Evolutionary conservation across 1,284 basidiomycete genomes (phyloP).

Genomic region (Agroathelia rolfsii): DNA sequence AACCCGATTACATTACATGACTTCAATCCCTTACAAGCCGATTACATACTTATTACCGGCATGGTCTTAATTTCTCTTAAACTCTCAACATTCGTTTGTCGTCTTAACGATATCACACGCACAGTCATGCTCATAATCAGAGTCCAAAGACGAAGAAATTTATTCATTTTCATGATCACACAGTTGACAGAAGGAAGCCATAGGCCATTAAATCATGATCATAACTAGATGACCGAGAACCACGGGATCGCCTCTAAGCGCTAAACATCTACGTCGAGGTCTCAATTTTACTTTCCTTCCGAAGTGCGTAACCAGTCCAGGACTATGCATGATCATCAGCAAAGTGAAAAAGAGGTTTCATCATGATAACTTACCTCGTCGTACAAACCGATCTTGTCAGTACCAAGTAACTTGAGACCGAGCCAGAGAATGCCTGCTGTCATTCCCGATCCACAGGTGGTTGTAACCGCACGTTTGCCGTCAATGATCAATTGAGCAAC

Average conservation of each 20-base stretch:
- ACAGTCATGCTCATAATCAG: constrained; percentile 12
- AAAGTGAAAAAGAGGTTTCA: constrained; percentile 6
- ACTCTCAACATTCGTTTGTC: too few relatives aligned
- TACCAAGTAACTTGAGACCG: constrained; percentile 63
- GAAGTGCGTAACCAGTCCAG: constrained; percentile 75
- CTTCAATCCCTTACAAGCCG: too few relatives aligned
- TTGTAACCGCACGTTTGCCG: constrained; percentile 52
- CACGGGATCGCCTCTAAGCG: background rate
- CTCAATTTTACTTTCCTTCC: constrained; percentile 52
- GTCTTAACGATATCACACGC: too few relatives aligned
- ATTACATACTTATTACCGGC: too few relatives aligned
- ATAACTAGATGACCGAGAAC: constrained; percentile 2
- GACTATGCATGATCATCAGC: constrained; percentile 36
- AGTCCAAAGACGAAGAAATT: constrained; percentile 2
- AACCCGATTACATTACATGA: too few relatives aligned
- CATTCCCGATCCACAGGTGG: constrained; percentile 92
- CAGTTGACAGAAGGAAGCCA: constrained; percentile 20
- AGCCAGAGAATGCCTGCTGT: constrained; percentile 91
- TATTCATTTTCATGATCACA: constrained; percentile 19
- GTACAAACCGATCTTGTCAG: constrained; percentile 57
- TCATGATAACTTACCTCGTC: constrained; percentile 58
- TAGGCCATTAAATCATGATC: constrained; percentile 12
- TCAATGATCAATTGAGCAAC: constrained; percentile 44
- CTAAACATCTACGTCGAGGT: constrained; percentile 21
- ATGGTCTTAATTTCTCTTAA: too few relatives aligned